These are phyloP conservation scores for Silene coronaria DNA, from an alignment of 179 eudicot genomes.

Conservation along the genomic window DNA sequence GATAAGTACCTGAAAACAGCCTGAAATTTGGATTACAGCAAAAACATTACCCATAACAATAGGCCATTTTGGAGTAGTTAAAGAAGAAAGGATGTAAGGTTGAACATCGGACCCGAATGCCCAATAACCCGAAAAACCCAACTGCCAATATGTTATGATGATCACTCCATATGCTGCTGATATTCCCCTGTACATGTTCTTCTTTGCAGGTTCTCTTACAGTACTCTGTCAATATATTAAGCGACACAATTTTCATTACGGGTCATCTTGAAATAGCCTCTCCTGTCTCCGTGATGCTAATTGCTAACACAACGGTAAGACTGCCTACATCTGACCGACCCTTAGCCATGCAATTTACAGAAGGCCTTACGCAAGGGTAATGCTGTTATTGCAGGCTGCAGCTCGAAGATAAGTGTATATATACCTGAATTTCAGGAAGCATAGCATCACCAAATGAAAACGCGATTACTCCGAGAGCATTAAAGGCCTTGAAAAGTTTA, in stretches of 20 bases:
- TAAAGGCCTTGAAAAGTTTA: conserved; percentile 12
- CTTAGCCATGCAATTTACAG: no score
- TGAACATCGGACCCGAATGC: conserved; percentile 17
- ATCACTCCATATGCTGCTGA: conserved; percentile 20
- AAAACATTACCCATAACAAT: conserved; percentile 9
- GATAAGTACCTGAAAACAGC: conserved; percentile 13
- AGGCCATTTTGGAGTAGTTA: conserved; percentile 8
- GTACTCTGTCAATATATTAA: conserved; percentile 8
- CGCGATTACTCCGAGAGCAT: conserved; percentile 7
- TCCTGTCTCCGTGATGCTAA: no score
- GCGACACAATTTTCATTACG: neutral
- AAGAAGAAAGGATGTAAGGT: conserved; percentile 13
- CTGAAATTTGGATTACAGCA: conserved; percentile 11
- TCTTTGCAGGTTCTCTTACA: conserved; percentile 14
- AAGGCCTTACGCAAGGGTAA: no score
- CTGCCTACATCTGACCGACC: no score
- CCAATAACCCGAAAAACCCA: conserved; percentile 15
- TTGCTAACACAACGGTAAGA: no score
- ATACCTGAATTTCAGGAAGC: conserved; percentile 16
- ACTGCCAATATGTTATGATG: conserved; percentile 1
- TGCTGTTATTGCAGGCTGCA: no score
- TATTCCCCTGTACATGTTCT: conserved; percentile 17
- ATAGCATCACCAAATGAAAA: conserved; percentile 17
- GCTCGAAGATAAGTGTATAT: neutral
- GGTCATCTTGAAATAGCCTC: neutral